Conservation (phyloP, 2,329 filamentous ascomycete species). For the Alternaria arbusti region DNA sequence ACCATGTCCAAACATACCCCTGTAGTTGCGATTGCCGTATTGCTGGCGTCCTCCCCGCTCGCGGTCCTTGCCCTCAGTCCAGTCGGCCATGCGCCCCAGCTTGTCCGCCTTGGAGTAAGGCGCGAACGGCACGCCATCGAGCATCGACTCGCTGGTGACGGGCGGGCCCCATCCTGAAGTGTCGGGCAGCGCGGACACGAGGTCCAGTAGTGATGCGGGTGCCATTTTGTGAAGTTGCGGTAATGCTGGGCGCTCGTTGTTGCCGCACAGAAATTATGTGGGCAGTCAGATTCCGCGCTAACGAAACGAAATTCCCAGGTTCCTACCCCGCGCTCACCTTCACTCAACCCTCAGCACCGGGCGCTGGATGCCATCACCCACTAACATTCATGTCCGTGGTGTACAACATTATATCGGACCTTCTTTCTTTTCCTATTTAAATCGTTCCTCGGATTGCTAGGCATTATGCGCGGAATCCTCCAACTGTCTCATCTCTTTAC, state of each 20-base stretch:
- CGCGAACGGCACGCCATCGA: conserved; percentile 95
- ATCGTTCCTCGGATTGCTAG: too few species aligned
- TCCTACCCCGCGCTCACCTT: conserved; percentile 17
- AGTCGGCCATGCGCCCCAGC: conserved; percentile 98
- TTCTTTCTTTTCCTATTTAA: too few species aligned
- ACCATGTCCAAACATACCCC: conserved; percentile 64
- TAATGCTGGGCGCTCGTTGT: conserved; percentile 13
- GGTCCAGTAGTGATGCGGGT: conserved; percentile 55
- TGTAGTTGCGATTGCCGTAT: conserved; percentile 85
- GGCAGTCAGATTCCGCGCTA: conserved; percentile 26
- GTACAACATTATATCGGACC: too few species aligned
- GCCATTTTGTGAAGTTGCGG: conserved; percentile 48
- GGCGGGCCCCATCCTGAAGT: conserved; percentile 77
- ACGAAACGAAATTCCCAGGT: conserved; percentile 14
- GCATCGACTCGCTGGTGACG: conserved; percentile 81
- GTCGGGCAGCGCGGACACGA: conserved; percentile 55
- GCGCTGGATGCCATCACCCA: too few species aligned
- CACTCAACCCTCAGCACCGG: too few species aligned
- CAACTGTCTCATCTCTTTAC: too few species aligned
- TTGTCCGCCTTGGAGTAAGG: conserved; percentile 99
- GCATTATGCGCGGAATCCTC: too few species aligned
- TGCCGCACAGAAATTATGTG: conserved; percentile 31
- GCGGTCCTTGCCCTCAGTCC: conserved; percentile 87
- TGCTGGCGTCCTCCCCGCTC: conserved; percentile 84
- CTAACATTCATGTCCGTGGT: too few species aligned